These are phyloP conservation scores for Chaetomiaceae sp. DNA, from an alignment of 2,329 filamentous ascomycete genomes.

Conservation along the genomic window DNA sequence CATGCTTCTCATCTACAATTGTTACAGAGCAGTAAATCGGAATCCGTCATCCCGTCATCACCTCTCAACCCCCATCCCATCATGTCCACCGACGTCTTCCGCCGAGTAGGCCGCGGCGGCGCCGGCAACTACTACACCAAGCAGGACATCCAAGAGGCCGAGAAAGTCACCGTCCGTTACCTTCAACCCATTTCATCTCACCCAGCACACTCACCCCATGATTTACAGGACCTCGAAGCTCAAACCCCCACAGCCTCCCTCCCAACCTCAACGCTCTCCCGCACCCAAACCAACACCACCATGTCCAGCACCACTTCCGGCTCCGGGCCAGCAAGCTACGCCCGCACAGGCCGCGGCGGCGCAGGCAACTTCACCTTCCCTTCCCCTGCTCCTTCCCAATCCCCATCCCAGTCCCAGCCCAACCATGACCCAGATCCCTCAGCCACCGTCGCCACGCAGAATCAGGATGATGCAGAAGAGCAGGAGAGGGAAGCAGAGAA, in stretches of 20 bases:
- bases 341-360: conserved; percentile 53
- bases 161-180: conserved; percentile 25
- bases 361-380: conserved; percentile 53
- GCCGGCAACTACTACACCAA: conserved; percentile 59
- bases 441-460: conserved; percentile 25
- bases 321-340: conserved; percentile 30
- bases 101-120: conserved; percentile 56
- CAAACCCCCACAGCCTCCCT: conserved; percentile 15
- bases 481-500: conserved; percentile 30
- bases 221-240: conserved; percentile 33
- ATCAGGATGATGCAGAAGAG: neutral
- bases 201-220: too few relatives aligned
- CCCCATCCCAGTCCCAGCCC: too few relatives aligned
- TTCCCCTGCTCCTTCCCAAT: conserved; percentile 32
- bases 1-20: too few relatives aligned
- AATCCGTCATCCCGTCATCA: too few relatives aligned
- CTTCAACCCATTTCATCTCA: too few relatives aligned
- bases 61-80: neutral
- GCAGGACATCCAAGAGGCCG: conserved; percentile 46
- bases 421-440: conserved; percentile 27
- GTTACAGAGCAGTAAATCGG: neutral
- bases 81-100: conserved; percentile 42
- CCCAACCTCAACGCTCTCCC: neutral
- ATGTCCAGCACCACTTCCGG: conserved; percentile 5
- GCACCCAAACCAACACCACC: conserved; percentile 8